These are phyloP conservation scores for Secale cereale DNA, from an alignment of 176 grass and related monocot species.

Conservation along the genomic window DNA sequence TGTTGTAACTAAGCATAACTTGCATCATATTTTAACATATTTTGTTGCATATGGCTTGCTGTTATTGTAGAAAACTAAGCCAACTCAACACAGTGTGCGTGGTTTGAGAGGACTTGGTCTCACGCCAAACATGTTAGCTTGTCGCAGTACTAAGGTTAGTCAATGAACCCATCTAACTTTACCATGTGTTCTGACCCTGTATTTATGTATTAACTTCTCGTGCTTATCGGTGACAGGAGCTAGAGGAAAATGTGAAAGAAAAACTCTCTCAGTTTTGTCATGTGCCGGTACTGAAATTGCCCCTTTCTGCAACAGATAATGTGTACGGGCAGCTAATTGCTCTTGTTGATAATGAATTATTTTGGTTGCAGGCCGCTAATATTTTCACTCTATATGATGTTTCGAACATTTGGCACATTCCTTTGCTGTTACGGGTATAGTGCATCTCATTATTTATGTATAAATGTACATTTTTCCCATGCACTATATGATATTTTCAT, in stretches of 20 bases:
- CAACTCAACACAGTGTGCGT: conserved; percentile 55
- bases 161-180: not conserved
- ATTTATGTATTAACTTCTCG: not conserved
- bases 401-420: conserved; percentile 55
- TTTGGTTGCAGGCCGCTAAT: conserved; percentile 42
- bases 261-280: conserved; percentile 57
- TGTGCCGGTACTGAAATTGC: conserved; percentile 36
- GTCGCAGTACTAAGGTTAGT: conserved; percentile 40
- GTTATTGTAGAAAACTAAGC: conserved; percentile 59
- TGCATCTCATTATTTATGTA: not conserved
- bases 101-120: conserved; percentile 44
- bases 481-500: not conserved
- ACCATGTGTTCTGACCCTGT: not conserved
- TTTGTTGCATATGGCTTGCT: not conserved
- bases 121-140: conserved; percentile 46
- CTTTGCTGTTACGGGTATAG: conserved; percentile 48
- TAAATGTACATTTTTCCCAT: not conserved
- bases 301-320: not conserved
- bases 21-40: not conserved
- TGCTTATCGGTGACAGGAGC: conserved; percentile 24
- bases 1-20: not conserved
- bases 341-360: conserved; percentile 9
- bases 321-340: not conserved
- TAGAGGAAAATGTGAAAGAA: conserved; percentile 51
- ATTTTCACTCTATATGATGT: conserved; percentile 57